Conservation (phyloP, 2,329 filamentous ascomycete genomes). For the Colletotrichum spaethianum region DNA sequence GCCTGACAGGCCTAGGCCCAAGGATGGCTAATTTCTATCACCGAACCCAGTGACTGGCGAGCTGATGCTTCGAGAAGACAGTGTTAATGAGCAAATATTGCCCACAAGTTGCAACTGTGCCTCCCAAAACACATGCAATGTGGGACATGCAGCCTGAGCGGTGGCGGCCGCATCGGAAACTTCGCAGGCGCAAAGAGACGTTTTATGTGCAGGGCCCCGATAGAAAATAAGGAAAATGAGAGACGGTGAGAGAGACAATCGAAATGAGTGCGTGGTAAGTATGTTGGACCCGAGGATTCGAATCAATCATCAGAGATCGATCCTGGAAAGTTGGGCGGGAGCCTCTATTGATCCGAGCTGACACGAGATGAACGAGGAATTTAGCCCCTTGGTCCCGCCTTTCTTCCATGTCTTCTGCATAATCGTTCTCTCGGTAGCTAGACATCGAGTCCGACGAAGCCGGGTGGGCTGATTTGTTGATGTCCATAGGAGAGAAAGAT, state of each 20-base stretch:
- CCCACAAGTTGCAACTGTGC: not conserved
- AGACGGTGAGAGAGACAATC: not conserved
- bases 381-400: not conserved
- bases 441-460: not conserved
- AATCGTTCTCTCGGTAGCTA: not conserved
- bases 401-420: not conserved
- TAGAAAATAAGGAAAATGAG: not conserved
- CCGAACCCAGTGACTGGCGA: not conserved
- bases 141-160: not conserved
- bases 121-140: not conserved
- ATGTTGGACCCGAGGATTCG: constrained; percentile 1
- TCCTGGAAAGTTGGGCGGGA: not conserved
- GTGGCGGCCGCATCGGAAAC: not conserved
- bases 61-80: not conserved
- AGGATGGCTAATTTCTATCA: not conserved
- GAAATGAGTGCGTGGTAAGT: constrained; percentile 27
- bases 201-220: not conserved
- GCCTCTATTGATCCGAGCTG: constrained; percentile 17
- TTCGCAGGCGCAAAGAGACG: not conserved
- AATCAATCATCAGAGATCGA: not conserved
- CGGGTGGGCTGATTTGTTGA: not conserved
- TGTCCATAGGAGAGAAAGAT: not conserved
- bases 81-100: not conserved
- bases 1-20: not conserved
- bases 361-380: not conserved